Evolutionary conservation across 2,329 filamentous ascomycete genomes (phyloP), one percentile per base, ranked within the genome.

Genomic region (Fusarium mexicanum): DNA sequence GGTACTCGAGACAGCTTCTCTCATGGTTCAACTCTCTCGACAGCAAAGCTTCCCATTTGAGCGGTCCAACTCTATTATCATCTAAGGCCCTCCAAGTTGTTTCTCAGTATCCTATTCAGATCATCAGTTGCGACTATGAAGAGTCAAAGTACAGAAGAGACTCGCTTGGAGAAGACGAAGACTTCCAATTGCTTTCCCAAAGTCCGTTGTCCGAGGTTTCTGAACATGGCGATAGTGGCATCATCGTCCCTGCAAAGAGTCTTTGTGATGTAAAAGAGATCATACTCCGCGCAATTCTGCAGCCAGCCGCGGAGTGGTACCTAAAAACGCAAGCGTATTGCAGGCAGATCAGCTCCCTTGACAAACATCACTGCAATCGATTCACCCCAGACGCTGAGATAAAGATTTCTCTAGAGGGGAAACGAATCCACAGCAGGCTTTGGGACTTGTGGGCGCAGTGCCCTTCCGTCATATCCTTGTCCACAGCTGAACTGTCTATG

Each of bases 371-470:
- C 31, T 31, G 33, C 3, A 10, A 41, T 6, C 63, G 63, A 1
- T 65, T 65, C 8, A 63, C 63, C 1, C 63, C 63, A 18, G 58
- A 65, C 7, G 22, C 63, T 1, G 63, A 65, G 31, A 63, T 65
- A 11, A 40, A 11, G 2, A 58, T 65, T 17, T 24, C 63, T 17
- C 16, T 53, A 5, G 33, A 13, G 9, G 63, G 58, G 0, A 63
- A 65, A 17, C 58, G 18, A 17, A 38, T 65, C 26, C 26, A 65
- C 3, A 29, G 14, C 16, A 54, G 22, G 47, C 63, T 65, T 1
- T 65, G 58, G 63, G 63, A 63, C 9, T 6, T 65, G 10, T 65
- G 47, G 63, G 63, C 63, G 2, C 47, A 65, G 46, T 31, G 63
- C 16, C 63, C 63, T 29, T 63, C 47, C 4, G 12, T 44, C 5